Conservation (phyloP, 805 yeast genomes). For the Barnettozyma siamensis region DNA sequence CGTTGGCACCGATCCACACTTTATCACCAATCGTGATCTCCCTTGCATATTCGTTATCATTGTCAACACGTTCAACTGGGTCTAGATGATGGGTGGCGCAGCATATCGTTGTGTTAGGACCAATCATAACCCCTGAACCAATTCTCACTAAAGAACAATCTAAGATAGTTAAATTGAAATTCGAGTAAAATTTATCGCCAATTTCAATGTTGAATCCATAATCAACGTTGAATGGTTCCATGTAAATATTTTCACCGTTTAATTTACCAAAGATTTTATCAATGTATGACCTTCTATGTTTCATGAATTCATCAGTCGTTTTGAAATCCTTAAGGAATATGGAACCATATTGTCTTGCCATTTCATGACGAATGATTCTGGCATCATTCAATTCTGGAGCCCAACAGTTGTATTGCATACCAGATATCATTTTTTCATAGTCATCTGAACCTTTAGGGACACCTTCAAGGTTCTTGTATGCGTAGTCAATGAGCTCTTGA, state of each 20-base stretch:
- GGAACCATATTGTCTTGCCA: conserved; percentile 24
- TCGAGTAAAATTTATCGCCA: conserved; percentile 56
- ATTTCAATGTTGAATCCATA: conserved; percentile 57
- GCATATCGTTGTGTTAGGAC: conserved; percentile 54
- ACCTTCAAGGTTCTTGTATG: conserved; percentile 17
- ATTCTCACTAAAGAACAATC: conserved; percentile 57
- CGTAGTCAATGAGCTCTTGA: conserved; percentile 17
- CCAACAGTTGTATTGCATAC: conserved; percentile 9
- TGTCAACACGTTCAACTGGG: conserved; percentile 33
- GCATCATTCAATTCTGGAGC: conserved; percentile 21
- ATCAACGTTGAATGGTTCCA: conserved; percentile 56
- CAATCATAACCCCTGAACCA: conserved; percentile 55
- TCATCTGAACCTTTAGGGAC: conserved; percentile 18
- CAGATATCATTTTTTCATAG: conserved; percentile 12
- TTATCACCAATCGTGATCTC: conserved; percentile 57
- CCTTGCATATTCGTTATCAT: conserved; percentile 42
- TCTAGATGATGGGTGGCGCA: conserved; percentile 65
- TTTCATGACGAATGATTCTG: conserved; percentile 25
- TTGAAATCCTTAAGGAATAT: conserved; percentile 22
- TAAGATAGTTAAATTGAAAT: conserved; percentile 47
- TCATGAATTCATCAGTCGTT: conserved; percentile 23
- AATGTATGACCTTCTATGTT: conserved; percentile 35
- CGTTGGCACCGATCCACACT: conserved; percentile 64
- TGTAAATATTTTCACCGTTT: conserved; percentile 27
- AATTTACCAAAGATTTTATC: conserved; percentile 42